Conservation (phyloP, 345 rosid genomes). For the Salix exigua region DNA sequence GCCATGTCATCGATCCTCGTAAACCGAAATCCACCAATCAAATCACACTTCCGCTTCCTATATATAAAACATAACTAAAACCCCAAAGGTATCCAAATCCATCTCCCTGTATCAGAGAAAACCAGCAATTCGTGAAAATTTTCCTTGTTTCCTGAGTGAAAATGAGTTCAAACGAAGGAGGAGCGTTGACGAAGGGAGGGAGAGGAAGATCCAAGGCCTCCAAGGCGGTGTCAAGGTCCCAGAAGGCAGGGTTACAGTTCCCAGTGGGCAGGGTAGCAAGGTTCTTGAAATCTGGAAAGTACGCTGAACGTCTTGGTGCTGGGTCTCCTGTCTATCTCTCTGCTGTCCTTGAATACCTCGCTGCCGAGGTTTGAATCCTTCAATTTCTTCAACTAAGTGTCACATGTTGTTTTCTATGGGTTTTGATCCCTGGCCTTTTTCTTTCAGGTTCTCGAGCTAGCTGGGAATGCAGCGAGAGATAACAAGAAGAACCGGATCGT, state of each 20-base stretch:
- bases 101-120: background rate
- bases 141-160: background rate
- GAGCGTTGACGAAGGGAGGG: slow-evolving; percentile 48
- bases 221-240: slow-evolving; percentile 58
- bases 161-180: slow-evolving; percentile 43
- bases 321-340: slow-evolving; percentile 74
- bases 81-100: background rate
- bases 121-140: too few relatives aligned
- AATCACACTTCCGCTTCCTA: slow-evolving; percentile 1
- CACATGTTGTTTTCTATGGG: background rate
- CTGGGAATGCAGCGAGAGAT: slow-evolving; percentile 74
- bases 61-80: slow-evolving; percentile 14
- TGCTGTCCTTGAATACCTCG: slow-evolving; percentile 74
- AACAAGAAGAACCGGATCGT: slow-evolving; percentile 70
- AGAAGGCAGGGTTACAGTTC: slow-evolving; percentile 68
- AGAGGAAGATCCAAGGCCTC: slow-evolving; percentile 66
- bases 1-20: slow-evolving; percentile 52
- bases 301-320: slow-evolving; percentile 69
- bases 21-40: slow-evolving; percentile 25
- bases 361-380: slow-evolving; percentile 50
- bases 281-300: slow-evolving; percentile 64
- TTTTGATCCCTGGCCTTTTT: background rate
- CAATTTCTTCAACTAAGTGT: background rate
- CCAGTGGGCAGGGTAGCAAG: slow-evolving; percentile 69
- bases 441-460: slow-evolving; percentile 58